Evolutionary conservation across 805 yeast genomes (phyloP).

Genomic region (Maudiozyma pseudohumilis): DNA sequence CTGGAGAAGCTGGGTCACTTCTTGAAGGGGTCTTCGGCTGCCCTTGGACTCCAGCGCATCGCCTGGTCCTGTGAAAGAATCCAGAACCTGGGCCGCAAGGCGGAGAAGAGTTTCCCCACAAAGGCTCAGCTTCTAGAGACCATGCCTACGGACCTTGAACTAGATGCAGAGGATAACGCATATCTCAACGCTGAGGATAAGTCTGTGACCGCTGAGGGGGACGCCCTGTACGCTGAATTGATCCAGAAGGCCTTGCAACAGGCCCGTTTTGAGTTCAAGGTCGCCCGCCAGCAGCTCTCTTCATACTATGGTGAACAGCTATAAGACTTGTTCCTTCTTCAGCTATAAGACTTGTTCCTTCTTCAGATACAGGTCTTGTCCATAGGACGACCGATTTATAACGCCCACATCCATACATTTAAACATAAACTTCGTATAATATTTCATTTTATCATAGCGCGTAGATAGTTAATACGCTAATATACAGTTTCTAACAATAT

Average conservation of each 20-base stretch:
- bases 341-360: no score
- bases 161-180: constrained; percentile 8
- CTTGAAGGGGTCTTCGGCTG: constrained; percentile 91
- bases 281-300: constrained; percentile 38
- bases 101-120: constrained; percentile 21
- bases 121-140: constrained; percentile 7
- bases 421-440: no score
- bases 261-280: constrained; percentile 39
- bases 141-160: constrained; percentile 8
- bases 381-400: no score
- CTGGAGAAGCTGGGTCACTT: constrained; percentile 81
- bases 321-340: no score
- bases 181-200: constrained; percentile 9
- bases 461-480: neutral
- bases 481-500: neutral
- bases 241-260: constrained; percentile 38
- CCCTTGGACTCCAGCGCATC: constrained; percentile 74
- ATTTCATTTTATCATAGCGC: no score
- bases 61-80: constrained; percentile 86
- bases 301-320: constrained; percentile 35
- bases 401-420: no score
- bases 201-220: constrained; percentile 18
- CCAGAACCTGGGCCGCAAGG: constrained; percentile 67
- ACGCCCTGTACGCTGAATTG: constrained; percentile 34
- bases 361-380: no score